Conservation (phyloP, 2,329 filamentous ascomycete genomes). For the Aspergillus persii region DNA sequence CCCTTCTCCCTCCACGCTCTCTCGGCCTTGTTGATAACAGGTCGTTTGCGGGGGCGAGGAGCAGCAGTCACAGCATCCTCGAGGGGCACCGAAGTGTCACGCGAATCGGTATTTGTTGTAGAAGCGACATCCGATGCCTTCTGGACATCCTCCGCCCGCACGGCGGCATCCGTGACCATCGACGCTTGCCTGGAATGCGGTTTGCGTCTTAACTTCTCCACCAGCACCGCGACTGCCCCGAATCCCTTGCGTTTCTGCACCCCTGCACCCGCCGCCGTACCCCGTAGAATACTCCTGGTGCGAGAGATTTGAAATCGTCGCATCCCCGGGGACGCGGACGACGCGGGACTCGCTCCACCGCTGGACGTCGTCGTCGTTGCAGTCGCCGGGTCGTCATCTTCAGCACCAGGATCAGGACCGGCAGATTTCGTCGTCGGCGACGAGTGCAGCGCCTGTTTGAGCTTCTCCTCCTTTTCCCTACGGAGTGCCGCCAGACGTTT, state of each 20-base stretch:
- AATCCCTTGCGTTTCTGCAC: slow-evolving; percentile 35
- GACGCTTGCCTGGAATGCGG: slow-evolving; percentile 35
- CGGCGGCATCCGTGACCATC: slow-evolving; percentile 30
- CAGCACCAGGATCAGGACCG: not conserved
- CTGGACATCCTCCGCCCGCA: slow-evolving; percentile 12
- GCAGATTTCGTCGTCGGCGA: not conserved
- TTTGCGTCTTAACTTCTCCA: slow-evolving; percentile 37
- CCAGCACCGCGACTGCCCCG: slow-evolving; percentile 36
- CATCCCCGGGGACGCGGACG: slow-evolving; percentile 25
- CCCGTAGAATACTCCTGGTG: slow-evolving; percentile 28
- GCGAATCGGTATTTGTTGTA: not conserved
- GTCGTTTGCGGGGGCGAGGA: slow-evolving; percentile 34
- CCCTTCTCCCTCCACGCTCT: slow-evolving; percentile 38
- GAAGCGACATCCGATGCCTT: slow-evolving; percentile 7
- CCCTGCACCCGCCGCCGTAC: slow-evolving; percentile 27
- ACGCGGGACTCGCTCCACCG: slow-evolving; percentile 13
- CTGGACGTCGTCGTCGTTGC: slow-evolving; percentile 12
- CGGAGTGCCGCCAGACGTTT: slow-evolving; percentile 27
- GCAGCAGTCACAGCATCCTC: slow-evolving; percentile 13
- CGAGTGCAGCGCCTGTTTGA: slow-evolving; percentile 25
- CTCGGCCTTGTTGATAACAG: slow-evolving; percentile 42
- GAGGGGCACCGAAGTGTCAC: not conserved
- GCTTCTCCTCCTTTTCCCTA: slow-evolving; percentile 31
- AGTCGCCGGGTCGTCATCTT: not conserved
- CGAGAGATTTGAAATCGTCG: slow-evolving; percentile 42